Base-by-base conservation (phyloP, 768 basidiomycete genomes). In the Psilocybe sp. region DNA sequence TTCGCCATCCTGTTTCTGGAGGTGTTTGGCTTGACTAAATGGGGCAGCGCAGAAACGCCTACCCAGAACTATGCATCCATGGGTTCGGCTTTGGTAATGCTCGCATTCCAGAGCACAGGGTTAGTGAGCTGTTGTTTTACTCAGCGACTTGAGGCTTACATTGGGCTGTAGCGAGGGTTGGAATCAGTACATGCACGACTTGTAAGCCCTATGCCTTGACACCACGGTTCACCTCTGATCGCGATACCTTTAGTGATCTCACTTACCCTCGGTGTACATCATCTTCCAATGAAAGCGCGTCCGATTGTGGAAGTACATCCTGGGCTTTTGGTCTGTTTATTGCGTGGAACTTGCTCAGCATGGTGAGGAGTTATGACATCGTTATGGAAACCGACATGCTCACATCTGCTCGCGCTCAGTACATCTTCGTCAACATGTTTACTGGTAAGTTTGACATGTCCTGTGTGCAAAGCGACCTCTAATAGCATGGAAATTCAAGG, bases 101-200 rank as follows among this genome's bases (percentile, higher is more conserved):
- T 98, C 40, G 81, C 87, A 1, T 92, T 97, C 69, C 92, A 92
- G 81, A 94, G 87, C 52, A 89, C 90, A 31, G 95, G 94, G 93
- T 95, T 64, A 56, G 82, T 71, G 12, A 11, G 56, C 16, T 52
- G 31, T 32, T 34, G 33, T 40, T 42, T 47, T n/a, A 34, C 18
- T 40, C 36, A 36, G 42, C 18, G 16, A 18, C 50, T 6, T 43
- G 23, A 39, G 36, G 16, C 47, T 42, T 45, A 45, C 40, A 63
- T 34, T 50, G 56, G 28, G 14, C 46, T 55, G 6, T 55, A 94
- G 94, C 8, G 95, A 98, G 66, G 92, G 85, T 0, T 98, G 96
- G 96, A 98, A 98, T 64, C 84, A 87, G 58, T 97, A 87, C 65
- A 98, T 98, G 96, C 95, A 98, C 63, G 91, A 98, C 69, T 96